A percentile compares a stretch with the other conserved stretches of the same genome.
These are phyloP conservation scores for Elymus sibiricus DNA, from an alignment of 176 grass and related monocot genomes.

Conservation along the genomic window DNA sequence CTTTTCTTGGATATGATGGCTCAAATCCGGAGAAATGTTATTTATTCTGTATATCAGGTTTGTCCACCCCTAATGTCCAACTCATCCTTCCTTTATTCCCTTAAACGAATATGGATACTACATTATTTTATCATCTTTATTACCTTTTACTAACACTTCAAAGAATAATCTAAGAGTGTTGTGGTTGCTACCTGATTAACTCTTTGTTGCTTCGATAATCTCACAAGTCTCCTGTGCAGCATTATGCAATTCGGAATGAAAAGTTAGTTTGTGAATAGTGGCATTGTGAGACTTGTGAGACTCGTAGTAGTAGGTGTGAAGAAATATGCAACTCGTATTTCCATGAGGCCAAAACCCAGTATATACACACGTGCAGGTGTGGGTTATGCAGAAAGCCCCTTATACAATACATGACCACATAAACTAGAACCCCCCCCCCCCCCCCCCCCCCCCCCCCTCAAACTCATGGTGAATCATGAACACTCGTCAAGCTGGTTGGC, in stretches of 20 bases:
- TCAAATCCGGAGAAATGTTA: constrained; percentile 96
- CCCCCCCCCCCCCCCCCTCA: too few species aligned
- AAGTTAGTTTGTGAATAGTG: background rate
- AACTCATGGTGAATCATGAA: background rate
- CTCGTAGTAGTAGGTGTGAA: too few species aligned
- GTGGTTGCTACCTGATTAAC: background rate
- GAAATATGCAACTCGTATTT: too few species aligned
- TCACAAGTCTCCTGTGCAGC: background rate
- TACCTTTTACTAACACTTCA: background rate
- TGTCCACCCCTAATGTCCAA: background rate
- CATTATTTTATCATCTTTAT: background rate
- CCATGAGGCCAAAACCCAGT: background rate
- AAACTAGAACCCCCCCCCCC: background rate
- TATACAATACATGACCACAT: background rate
- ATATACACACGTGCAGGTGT: background rate
- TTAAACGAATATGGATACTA: background rate
- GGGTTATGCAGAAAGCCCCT: background rate
- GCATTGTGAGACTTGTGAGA: background rate
- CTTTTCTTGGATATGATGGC: constrained; percentile 99
- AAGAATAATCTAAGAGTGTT: background rate
- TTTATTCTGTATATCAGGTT: constrained; percentile 98
- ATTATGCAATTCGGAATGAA: background rate
- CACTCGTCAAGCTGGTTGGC: background rate
- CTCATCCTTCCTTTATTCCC: background rate
- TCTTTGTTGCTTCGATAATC: background rate